These are phyloP conservation scores for Cercospora sp. DNA, from an alignment of 2,329 filamentous ascomycete genomes.

Conservation along the genomic window DNA sequence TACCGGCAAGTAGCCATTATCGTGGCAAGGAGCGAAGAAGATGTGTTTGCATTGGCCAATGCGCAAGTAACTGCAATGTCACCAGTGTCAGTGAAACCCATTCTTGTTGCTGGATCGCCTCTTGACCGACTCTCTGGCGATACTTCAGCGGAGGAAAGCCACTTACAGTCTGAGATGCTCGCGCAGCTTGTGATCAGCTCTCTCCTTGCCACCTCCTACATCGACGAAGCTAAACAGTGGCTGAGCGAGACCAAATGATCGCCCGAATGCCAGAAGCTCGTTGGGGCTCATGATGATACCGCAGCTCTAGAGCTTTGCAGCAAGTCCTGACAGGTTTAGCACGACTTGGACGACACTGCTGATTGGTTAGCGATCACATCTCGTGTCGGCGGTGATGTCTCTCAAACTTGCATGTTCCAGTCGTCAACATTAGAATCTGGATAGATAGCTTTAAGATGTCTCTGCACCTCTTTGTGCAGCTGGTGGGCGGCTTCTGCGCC, in stretches of 20 bases:
- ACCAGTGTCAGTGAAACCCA: not conserved
- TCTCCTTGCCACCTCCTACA: conserved; percentile 50
- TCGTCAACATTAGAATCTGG: conserved; percentile 41
- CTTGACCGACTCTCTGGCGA: not conserved
- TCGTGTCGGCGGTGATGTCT: not conserved
- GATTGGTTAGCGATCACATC: not conserved
- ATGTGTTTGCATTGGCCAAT: conserved; percentile 50
- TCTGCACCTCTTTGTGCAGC: conserved; percentile 45
- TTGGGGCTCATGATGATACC: conserved; percentile 44
- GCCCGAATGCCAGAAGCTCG: conserved; percentile 47
- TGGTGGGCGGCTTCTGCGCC: conserved; percentile 51
- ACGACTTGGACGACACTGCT: conserved; percentile 48
- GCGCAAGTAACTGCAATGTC: conserved; percentile 36
- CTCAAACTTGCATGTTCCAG: conserved; percentile 42
- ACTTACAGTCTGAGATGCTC: conserved; percentile 48
- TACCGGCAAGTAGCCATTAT: conserved; percentile 49
- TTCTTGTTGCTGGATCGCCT: not conserved
- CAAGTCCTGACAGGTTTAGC: conserved; percentile 50
- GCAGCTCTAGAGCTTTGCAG: conserved; percentile 44
- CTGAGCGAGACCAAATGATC: conserved; percentile 48
- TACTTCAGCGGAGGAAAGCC: not conserved
- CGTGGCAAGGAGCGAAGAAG: conserved; percentile 51
- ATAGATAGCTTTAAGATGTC: conserved; percentile 46
- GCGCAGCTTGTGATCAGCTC: conserved; percentile 49
- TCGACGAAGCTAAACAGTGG: conserved; percentile 52